phyloP scores from a whole-genome alignment of 1,284 basidiomycete species.

The Trametes versicolor region DNA sequence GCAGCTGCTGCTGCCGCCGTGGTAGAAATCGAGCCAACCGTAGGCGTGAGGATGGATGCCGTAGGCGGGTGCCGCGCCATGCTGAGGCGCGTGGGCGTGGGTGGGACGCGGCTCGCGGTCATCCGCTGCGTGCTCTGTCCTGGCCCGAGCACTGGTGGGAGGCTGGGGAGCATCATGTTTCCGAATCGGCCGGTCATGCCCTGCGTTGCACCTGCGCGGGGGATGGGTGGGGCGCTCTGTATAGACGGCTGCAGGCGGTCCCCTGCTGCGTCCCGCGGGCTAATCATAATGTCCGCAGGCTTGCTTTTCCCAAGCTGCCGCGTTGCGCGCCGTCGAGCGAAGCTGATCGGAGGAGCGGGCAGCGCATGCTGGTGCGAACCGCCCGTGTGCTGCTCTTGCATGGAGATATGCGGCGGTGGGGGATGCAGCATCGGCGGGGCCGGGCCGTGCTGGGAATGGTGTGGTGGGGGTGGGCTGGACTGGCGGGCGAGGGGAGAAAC shows the following conservation, averaged over 20 bases:
- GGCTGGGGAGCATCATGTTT: conserved; percentile 72
- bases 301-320: conserved; percentile 70
- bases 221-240: conserved; percentile 77
- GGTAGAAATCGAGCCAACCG: conserved; percentile 36
- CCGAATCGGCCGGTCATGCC: conserved; percentile 47
- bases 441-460: conserved; percentile 19
- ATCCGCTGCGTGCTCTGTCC: conserved; percentile 57
- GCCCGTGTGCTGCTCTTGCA: conserved; percentile 25
- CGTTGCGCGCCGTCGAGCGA: conserved; percentile 73
- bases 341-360: conserved; percentile 76
- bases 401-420: conserved; percentile 24
- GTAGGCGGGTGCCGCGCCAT: conserved; percentile 50
- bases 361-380: conserved; percentile 47
- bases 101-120: conserved; percentile 65
- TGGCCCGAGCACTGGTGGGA: conserved; percentile 61
- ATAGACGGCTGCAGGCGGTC: conserved; percentile 68
- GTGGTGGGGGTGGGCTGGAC: conserved; percentile 35
- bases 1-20: conserved; percentile 37
- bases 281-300: conserved; percentile 81
- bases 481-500: conserved; percentile 37
- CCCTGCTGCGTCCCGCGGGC: conserved; percentile 65
- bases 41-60: conserved; percentile 28
- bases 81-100: conserved; percentile 73
- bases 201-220: conserved; percentile 53
- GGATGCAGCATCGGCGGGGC: conserved; percentile 30